Base-by-base conservation (phyloP, 805 yeast genomes). In the Diddensiella transvaalensis region DNA sequence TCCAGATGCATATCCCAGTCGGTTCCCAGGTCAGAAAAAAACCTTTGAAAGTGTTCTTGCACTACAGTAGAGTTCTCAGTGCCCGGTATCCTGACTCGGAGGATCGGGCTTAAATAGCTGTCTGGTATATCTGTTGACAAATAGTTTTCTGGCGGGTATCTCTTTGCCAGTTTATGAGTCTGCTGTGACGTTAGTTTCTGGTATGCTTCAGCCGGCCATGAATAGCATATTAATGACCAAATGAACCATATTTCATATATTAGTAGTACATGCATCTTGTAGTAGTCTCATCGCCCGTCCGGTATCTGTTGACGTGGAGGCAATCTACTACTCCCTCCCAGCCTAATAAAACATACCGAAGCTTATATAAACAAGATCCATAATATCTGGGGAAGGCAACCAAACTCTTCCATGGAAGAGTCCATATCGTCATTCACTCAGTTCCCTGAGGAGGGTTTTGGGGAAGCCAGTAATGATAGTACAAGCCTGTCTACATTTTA, bases 81-180 rank as follows among this genome's bases (percentile, higher is more conserved):
- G 0, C 78, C 79, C 0, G 80, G 78, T 0, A 59, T 52, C 39
- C 82, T 58, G 4, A 62, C 65, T 13, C 52, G 58, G 13, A 67
- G 49, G 15, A 66, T 52, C 8, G 70, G 70, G 22, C 58, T 48
- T 22, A 66, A 52, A 17, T 57, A 49, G 5, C 61, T 62, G 5
- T 48, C 40, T 5, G 45, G 32, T 39, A 58, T 53, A 33, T 50
- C 22, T n/a, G 44, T 39, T 6, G 41, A 49, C 26, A 60, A 47
- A 37, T 45, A 54, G 13, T 46, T 29, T 8, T 45, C 44, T 2
- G 58, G 54, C 3, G 53, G 47, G 36, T 39, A 42, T 3, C 42
- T 36, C 18, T 48, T 33, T 17, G 40, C 21, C n/a, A 58, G 44
- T 17, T 10, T 29, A 6, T 33, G 30, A 3, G 48, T 42, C 39